phyloP scores from a whole-genome alignment of 441 rosid genomes.

The Bruguiera hainesii region DNA sequence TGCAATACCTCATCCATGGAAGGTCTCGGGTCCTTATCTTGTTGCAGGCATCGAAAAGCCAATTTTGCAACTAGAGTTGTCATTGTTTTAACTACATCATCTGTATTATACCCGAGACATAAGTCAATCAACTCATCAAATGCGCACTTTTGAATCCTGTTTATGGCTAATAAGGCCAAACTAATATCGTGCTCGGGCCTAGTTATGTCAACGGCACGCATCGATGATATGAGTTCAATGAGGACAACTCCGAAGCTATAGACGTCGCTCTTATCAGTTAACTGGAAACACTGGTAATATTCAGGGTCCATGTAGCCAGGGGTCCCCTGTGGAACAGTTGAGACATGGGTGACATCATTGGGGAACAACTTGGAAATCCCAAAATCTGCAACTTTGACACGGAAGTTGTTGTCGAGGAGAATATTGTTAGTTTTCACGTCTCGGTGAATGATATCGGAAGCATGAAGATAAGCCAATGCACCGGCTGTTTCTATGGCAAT shows the following conservation, averaged over 20 bases:
- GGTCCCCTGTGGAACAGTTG: conserved; percentile 86
- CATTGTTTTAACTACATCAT: conserved; percentile 43
- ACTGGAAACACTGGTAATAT: conserved; percentile 60
- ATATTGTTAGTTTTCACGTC: conserved; percentile 80
- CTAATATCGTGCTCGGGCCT: conserved; percentile 51
- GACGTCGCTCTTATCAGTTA: conserved; percentile 76
- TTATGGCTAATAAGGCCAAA: conserved; percentile 58
- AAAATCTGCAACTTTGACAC: conserved; percentile 77
- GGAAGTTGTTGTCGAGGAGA: conserved; percentile 51
- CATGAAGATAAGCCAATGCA: conserved; percentile 73
- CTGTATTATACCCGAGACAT: conserved; percentile 36
- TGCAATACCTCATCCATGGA: conserved; percentile 55
- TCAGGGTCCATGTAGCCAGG: conserved; percentile 82
- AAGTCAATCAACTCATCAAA: conserved; percentile 51
- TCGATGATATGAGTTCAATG: conserved; percentile 64
- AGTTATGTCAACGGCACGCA: conserved; percentile 68
- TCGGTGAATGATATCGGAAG: conserved; percentile 61
- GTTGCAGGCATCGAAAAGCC: conserved; percentile 61
- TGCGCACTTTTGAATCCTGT: conserved; percentile 46
- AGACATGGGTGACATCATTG: conserved; percentile 54
- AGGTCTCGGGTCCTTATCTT: conserved; percentile 53
- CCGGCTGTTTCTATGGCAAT: conserved; percentile 70
- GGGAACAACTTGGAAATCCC: conserved; percentile 67
- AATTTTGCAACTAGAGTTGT: conserved; percentile 55
- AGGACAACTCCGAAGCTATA: conserved; percentile 87